A percentile compares a stretch with the other conserved stretches of the same genome.
Conservation (phyloP, 768 basidiomycete genomes). For the Lentinus brumalis region DNA sequence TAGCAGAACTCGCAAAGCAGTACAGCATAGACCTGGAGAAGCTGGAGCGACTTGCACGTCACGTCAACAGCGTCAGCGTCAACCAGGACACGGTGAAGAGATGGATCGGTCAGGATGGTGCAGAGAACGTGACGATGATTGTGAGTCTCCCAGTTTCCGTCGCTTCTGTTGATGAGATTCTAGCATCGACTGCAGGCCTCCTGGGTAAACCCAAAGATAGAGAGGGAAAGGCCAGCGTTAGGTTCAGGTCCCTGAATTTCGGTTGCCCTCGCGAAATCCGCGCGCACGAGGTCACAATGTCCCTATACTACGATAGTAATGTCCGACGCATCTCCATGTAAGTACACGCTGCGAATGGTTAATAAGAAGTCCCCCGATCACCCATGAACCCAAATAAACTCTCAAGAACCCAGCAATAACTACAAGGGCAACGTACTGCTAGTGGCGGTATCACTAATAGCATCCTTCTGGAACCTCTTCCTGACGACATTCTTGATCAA, state of each 20-base stretch:
- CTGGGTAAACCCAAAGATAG: constrained; percentile 8
- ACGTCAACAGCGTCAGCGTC: constrained; percentile 68
- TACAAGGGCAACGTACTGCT: neutral
- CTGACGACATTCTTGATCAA: neutral
- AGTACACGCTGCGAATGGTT: neutral
- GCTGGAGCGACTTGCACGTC: constrained; percentile 52
- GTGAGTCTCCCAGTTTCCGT: constrained; percentile 36
- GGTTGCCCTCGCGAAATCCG: neutral
- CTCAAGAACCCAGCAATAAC: neutral
- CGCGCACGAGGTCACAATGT: neutral
- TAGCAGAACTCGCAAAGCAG: constrained; percentile 52
- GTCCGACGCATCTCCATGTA: neutral
- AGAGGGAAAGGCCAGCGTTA: constrained; percentile 1
- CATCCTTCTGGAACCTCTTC: neutral
- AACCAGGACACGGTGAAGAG: constrained; percentile 46
- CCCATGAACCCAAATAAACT: neutral
- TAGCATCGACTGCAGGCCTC: constrained; percentile 2
- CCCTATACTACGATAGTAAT: neutral
- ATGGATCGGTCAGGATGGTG: constrained; percentile 53
- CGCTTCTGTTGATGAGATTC: neutral
- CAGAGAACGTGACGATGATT: constrained; percentile 52
- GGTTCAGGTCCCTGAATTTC: constrained; percentile 1
- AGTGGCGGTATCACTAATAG: neutral
- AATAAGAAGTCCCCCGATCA: neutral
- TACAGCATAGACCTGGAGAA: constrained; percentile 57